These are phyloP conservation scores for Fusarium pininemorale DNA, from an alignment of 2,329 filamentous ascomycete species.

Conservation along the genomic window DNA sequence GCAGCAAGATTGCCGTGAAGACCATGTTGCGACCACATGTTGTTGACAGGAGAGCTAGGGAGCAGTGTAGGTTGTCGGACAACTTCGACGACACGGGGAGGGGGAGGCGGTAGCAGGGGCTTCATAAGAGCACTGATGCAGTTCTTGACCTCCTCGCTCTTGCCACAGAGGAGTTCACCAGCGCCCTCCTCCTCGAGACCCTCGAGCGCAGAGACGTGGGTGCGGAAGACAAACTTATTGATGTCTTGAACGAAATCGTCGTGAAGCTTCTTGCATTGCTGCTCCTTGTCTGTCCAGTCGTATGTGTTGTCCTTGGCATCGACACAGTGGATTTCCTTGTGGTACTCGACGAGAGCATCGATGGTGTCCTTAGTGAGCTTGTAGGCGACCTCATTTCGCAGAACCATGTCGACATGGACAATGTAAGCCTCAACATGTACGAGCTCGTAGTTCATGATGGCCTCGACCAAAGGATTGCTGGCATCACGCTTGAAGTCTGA, in stretches of 20 bases:
- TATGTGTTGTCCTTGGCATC: slow-evolving; percentile 90
- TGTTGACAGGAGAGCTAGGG: slow-evolving; percentile 79
- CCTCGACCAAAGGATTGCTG: slow-evolving; percentile 67
- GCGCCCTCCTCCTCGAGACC: slow-evolving; percentile 96
- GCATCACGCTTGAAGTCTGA: slow-evolving; percentile 84
- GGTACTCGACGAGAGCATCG: slow-evolving; percentile 90
- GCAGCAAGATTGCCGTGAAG: slow-evolving; percentile 71
- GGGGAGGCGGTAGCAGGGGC: slow-evolving; percentile 84
- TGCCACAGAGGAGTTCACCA: slow-evolving; percentile 89
- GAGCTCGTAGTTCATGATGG: slow-evolving; percentile 91
- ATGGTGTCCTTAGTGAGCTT: slow-evolving; percentile 97
- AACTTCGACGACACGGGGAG: slow-evolving; percentile 88
- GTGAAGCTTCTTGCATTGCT: slow-evolving; percentile 95
- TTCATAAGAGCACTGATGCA: slow-evolving; percentile 87
- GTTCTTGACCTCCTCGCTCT: slow-evolving; percentile 92
- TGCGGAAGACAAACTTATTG: slow-evolving; percentile 97
- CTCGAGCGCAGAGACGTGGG: slow-evolving; percentile 87
- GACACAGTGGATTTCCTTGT: slow-evolving; percentile 93
- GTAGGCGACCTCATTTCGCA: slow-evolving; percentile 96
- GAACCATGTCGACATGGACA: slow-evolving; percentile 98
- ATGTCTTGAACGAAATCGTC: slow-evolving; percentile 95
- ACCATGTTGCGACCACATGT: slow-evolving; percentile 82
- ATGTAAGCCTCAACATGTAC: slow-evolving; percentile 96
- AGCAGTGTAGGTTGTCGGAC: slow-evolving; percentile 86
- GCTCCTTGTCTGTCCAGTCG: slow-evolving; percentile 96